Evolutionary conservation across 139 green algal species (phyloP).

Genomic region (Chlamydomonas applanata): DNA sequence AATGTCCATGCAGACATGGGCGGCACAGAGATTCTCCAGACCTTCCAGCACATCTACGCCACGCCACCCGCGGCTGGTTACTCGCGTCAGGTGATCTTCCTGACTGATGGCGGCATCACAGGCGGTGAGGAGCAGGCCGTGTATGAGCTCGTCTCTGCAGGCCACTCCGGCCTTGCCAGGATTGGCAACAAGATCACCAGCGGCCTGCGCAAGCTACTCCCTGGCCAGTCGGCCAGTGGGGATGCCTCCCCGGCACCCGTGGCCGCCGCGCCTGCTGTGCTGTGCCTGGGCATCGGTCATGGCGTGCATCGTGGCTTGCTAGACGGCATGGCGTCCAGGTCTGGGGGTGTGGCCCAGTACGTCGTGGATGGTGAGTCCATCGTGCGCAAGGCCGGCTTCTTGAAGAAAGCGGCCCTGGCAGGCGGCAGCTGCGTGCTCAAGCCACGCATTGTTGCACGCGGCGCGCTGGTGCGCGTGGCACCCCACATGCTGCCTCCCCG

Average conservation of each 20-base stretch:
- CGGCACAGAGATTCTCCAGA: slow-evolving; percentile 35
- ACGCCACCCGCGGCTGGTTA: slow-evolving; percentile 2
- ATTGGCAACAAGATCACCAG: background rate
- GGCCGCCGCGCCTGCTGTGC: slow-evolving; percentile 6
- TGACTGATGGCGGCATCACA: slow-evolving; percentile 42
- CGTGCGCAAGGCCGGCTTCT: slow-evolving; percentile 24
- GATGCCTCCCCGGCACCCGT: background rate
- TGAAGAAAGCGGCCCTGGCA: slow-evolving; percentile 18
- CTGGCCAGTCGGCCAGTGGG: background rate
- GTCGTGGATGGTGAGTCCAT: slow-evolving; percentile 39
- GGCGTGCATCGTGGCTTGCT: slow-evolving; percentile 39
- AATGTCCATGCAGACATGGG: slow-evolving; percentile 30
- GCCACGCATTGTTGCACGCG: slow-evolving; percentile 8
- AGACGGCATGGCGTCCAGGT: slow-evolving; percentile 24
- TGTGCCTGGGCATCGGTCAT: slow-evolving; percentile 40
- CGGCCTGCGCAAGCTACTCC: slow-evolving; percentile 2
- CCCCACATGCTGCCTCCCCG: slow-evolving; percentile 28
- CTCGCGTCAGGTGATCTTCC: slow-evolving; percentile 34
- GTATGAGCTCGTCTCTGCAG: slow-evolving; percentile 7
- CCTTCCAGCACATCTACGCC: slow-evolving; percentile 22
- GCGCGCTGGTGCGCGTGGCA: slow-evolving; percentile 9
- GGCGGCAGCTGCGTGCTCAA: slow-evolving; percentile 1
- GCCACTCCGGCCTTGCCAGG: too few species aligned
- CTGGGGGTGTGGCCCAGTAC: slow-evolving; percentile 22
- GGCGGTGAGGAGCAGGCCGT: slow-evolving; percentile 16